Base-by-base conservation (phyloP, 2,329 filamentous ascomycete species). In the Mycosphaerella arachidis region DNA sequence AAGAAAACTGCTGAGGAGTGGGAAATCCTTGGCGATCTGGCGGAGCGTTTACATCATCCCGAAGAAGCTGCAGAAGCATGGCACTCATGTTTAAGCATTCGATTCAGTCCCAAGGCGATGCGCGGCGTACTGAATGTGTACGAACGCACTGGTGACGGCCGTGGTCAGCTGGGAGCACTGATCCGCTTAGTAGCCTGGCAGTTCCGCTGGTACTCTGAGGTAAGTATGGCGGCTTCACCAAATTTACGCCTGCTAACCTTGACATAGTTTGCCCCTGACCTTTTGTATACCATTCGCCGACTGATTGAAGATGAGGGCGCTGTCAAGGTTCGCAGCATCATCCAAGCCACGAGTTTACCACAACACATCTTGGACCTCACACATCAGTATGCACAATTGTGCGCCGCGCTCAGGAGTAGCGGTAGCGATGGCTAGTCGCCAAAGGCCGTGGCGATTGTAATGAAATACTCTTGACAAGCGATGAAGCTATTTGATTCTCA, bases 121-220 rank as follows among this genome's bases (percentile, higher is more conserved):
- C 85, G 86, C 18, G 94, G 94, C 2, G 87, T 97, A 58, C 78
- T 97, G 54, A 87, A 86, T 57, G 82, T 91, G 52, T 91, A 92
- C 67, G 89, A 95, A 76, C 85, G 85, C 72, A 82, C 83, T 60
- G 90, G 89, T 70, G 91, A 90, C 75, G 92, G 90, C 3, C 82
- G 91, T 62, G 89, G 92, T 62, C 91, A 88, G 59, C 83, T 97
- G 6, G 89, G 87, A 30, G 87, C 90, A n/a, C 81, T 97, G 60
- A 97, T 99, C 66, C 83, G 92, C 55, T 80, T 99, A 46, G 91
- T 97, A 35, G 94, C 93, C 12, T 99, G 94, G 94, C 94, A 99
- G 78, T 99, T 97, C 77, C 84, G 94, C 67, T 99, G 94, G 94
- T 99, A 99, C 79, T 97, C 92, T 58, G 94, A 99, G 84, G 86